Conservation (phyloP, 2,329 filamentous ascomycete genomes). For the Acarospora socialis region DNA sequence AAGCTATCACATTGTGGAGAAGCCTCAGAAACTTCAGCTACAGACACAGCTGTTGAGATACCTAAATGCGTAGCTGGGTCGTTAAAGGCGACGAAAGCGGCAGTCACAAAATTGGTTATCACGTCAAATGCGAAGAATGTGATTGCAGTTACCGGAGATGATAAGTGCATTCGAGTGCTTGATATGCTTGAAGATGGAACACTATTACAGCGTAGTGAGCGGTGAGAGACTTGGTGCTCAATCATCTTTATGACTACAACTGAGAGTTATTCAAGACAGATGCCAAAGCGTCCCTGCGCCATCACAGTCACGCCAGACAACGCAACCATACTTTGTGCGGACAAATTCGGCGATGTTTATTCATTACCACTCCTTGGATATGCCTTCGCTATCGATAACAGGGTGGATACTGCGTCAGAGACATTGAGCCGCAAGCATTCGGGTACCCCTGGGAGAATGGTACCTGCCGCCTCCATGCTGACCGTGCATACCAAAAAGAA, state of each 20-base stretch:
- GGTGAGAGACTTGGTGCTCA: constrained; percentile 35
- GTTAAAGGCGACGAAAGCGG: constrained; percentile 19
- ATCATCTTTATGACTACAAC: background rate
- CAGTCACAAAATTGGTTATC: constrained; percentile 53
- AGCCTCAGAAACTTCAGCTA: constrained; percentile 10
- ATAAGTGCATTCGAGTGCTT: constrained; percentile 82
- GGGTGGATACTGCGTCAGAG: no score
- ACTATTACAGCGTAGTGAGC: constrained; percentile 54
- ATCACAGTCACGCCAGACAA: constrained; percentile 56
- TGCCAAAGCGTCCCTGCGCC: constrained; percentile 81
- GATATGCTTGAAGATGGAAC: constrained; percentile 46
- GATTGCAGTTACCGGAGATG: constrained; percentile 71
- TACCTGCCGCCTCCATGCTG: constrained; percentile 40
- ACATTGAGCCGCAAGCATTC: no score
- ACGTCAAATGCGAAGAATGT: constrained; percentile 53
- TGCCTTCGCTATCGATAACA: background rate
- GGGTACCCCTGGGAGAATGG: no score
- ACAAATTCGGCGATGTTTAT: constrained; percentile 98
- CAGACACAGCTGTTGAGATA: constrained; percentile 16
- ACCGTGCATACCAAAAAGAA: constrained; percentile 52
- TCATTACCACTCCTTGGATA: constrained; percentile 54
- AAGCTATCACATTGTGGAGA: constrained; percentile 24
- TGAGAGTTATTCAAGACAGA: constrained; percentile 39
- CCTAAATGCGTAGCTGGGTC: constrained; percentile 9
- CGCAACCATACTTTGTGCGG: constrained; percentile 62